A percentile compares a stretch with the other conserved stretches of the same genome.
These are phyloP conservation scores for Ustilago loliicola DNA, from an alignment of 1,284 basidiomycete species.

Conservation along the genomic window DNA sequence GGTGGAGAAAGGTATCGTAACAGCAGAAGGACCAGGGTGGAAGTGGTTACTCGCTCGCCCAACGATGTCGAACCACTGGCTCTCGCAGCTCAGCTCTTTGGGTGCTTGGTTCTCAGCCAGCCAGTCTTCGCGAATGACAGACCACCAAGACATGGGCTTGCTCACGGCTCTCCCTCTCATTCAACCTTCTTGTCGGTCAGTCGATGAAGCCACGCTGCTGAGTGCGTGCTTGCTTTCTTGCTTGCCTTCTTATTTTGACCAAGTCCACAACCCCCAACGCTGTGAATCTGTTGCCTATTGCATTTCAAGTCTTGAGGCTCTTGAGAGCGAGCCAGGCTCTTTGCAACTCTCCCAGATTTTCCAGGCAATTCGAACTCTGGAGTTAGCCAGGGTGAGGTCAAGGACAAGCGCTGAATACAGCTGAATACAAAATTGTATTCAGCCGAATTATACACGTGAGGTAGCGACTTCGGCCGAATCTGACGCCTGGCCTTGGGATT, in stretches of 20 bases:
- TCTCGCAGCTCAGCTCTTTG: background rate
- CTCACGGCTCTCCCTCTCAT: slow-evolving; percentile 7
- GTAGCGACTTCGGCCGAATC: background rate
- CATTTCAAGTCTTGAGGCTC: background rate
- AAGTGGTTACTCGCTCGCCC: slow-evolving; percentile 15
- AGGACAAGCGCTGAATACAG: too few species aligned
- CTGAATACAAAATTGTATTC: background rate
- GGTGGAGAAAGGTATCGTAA: slow-evolving; percentile 43
- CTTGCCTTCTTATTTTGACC: background rate
- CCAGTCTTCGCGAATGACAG: background rate
- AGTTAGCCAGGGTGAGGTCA: too few species aligned
- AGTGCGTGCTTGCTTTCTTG: background rate
- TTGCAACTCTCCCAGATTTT: too few species aligned
- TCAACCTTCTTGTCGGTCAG: background rate
- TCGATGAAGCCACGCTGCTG: background rate
- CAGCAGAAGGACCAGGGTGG: slow-evolving; percentile 27
- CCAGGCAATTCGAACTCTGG: too few species aligned
- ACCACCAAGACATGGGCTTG: slow-evolving; percentile 5
- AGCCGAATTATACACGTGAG: too few species aligned
- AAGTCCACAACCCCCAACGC: background rate
- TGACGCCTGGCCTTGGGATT: too few species aligned
- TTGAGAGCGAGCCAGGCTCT: too few species aligned
- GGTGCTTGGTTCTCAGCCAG: background rate
- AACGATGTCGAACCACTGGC: slow-evolving; percentile 5
- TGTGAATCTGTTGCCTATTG: background rate